Evolutionary conservation across 139 green algal species (phyloP).

Genomic region (Auxenochlorella pyrenoidosa): DNA sequence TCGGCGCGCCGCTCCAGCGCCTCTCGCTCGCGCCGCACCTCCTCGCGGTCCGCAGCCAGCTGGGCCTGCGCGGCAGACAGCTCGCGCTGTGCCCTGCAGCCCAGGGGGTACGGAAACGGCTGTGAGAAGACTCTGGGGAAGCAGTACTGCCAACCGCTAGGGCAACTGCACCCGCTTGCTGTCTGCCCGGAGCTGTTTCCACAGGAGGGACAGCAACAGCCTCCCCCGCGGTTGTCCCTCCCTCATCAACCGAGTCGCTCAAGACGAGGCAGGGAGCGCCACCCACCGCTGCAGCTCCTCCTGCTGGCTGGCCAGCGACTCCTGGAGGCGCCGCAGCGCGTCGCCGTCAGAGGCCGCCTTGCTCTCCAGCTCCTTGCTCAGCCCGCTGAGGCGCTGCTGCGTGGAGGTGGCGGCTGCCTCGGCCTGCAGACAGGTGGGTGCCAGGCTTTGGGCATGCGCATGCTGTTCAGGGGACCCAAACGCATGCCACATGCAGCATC

Average conservation of each 20-base stretch:
- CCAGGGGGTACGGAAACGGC: not conserved
- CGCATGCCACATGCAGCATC: too few relatives aligned
- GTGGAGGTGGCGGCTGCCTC: slow-evolving; percentile 4
- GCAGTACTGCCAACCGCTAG: too few relatives aligned
- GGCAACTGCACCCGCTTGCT: too few relatives aligned
- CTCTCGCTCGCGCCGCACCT: slow-evolving; percentile 15
- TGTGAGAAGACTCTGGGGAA: too few relatives aligned
- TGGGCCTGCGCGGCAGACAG: not conserved
- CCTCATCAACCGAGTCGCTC: too few relatives aligned
- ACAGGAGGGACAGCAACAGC: too few relatives aligned
- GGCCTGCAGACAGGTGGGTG: not conserved
- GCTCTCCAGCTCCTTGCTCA: slow-evolving; percentile 23
- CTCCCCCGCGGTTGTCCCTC: too few relatives aligned
- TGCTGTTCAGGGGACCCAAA: too few relatives aligned
- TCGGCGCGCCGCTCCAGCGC: slow-evolving; percentile 27
- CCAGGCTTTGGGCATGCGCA: too few relatives aligned
- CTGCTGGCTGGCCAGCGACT: slow-evolving; percentile 35
- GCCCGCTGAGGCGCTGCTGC: slow-evolving; percentile 18
- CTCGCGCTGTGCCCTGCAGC: slow-evolving; percentile 34
- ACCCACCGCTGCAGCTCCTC: slow-evolving; percentile 38
- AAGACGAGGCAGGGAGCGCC: too few relatives aligned
- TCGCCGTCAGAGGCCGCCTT: slow-evolving; percentile 4
- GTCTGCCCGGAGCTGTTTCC: too few relatives aligned
- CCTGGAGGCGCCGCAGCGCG: slow-evolving; percentile 29
- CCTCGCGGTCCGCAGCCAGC: not conserved